These are phyloP conservation scores for Erodium moschatum DNA, from an alignment of 441 rosid genomes.

Conservation along the genomic window DNA sequence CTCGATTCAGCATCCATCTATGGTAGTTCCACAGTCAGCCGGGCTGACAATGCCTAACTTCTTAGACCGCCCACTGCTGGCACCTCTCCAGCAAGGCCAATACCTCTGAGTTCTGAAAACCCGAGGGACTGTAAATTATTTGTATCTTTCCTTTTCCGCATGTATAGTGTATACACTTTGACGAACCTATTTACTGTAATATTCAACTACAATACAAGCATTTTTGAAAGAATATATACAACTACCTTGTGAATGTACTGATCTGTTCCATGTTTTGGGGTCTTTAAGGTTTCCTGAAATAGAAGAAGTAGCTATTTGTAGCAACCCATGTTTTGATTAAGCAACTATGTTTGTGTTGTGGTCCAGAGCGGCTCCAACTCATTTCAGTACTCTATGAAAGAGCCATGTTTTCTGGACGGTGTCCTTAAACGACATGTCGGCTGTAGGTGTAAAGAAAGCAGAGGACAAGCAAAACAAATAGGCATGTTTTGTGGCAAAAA, in stretches of 20 bases:
- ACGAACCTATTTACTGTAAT: slow-evolving; percentile 14
- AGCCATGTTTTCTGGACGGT: not conserved
- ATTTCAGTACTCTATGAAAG: not conserved
- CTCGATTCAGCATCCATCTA: slow-evolving; percentile 60
- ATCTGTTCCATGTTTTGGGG: too few relatives aligned
- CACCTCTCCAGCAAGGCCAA: slow-evolving; percentile 55
- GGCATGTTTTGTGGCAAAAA: not conserved
- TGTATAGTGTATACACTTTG: slow-evolving; percentile 2
- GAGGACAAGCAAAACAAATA: not conserved
- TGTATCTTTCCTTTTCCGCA: slow-evolving; percentile 26
- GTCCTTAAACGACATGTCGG: not conserved
- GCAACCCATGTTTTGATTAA: not conserved
- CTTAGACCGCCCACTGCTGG: slow-evolving; percentile 56
- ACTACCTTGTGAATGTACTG: too few relatives aligned
- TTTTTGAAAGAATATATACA: slow-evolving; percentile 7
- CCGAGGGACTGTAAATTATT: slow-evolving; percentile 22
- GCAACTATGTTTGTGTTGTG: not conserved
- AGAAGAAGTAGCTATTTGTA: not conserved
- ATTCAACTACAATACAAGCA: slow-evolving; percentile 12
- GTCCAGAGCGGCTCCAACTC: not conserved
- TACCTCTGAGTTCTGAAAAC: slow-evolving; percentile 39
- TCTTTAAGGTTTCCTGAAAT: not conserved
- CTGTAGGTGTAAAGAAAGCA: not conserved
- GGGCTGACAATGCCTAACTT: slow-evolving; percentile 51
- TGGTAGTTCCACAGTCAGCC: slow-evolving; percentile 55